Evolutionary conservation across 768 basidiomycete genomes (phyloP), one percentile per base, ranked within the genome.

Genomic region (Russula sp.): DNA sequence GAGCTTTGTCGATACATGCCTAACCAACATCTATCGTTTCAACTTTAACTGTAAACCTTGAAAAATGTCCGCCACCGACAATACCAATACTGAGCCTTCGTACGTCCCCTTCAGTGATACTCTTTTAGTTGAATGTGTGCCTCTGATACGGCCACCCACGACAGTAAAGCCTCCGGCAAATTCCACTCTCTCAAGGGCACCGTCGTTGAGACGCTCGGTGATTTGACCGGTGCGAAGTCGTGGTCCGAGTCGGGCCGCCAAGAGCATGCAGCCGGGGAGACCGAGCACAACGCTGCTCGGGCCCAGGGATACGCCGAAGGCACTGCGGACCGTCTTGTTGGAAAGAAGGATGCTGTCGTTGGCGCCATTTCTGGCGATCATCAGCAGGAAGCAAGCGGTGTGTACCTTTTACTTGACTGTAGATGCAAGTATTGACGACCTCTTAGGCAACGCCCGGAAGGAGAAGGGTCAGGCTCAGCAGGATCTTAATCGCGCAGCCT

Each of bases 321-420:
- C 27, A 70, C 72, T 0, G 8, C 70, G 14, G 83, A 85, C 62
- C 77, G 76, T 59, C 39, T 77, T 8, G 70, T 66, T 2, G 84
- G 84, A 45, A 81, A 82, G 71, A 79, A 80, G 62, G 83, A 85
- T 57, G 69, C 80, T 48, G 72, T 85, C 37, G 73, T 81, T 40
- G 84, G 84, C 39, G 80, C 84, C 10, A 64, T 86, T 53, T 78
- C 74, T n/a, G 84, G 83, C 32, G 85, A 85, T 71, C 76, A 77
- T 66, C 45, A 73, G n/a, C 80, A 83, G 69, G 76, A 86, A 71
- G 59, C 66, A 18, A n/a, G 75, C 18, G 83, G 84, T 82, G 76
- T 66, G 39, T 54, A 53, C 20, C 6, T 20, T 35, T n/a, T 20
- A 0, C 1, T 3, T 6, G n/a, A 27, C 27, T 0, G 10, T 2